These are phyloP conservation scores for Acanthamoeba castellanii DNA, from an alignment of 208 protist species.

Conservation along the genomic window DNA sequence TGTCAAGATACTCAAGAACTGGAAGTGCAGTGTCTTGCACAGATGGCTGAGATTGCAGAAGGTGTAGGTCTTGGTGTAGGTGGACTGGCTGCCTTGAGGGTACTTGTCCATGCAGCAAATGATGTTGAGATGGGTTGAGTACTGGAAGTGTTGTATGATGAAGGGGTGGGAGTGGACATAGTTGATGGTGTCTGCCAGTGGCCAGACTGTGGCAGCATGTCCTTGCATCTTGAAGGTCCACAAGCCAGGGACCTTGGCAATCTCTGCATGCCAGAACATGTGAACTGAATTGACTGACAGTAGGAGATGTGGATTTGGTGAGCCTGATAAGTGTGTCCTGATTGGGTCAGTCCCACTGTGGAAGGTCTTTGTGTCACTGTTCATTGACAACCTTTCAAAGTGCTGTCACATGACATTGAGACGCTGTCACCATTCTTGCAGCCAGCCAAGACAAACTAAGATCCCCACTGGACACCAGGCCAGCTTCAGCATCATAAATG, in stretches of 20 bases:
- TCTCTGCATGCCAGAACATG: not conserved
- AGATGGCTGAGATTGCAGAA: not conserved
- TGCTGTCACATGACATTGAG: too few species aligned
- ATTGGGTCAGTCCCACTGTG: too few species aligned
- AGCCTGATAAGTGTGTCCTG: too few species aligned
- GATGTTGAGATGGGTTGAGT: not conserved
- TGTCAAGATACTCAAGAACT: not conserved
- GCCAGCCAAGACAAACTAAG: too few species aligned
- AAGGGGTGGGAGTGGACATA: not conserved
- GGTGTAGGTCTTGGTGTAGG: not conserved
- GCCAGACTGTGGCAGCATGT: not conserved
- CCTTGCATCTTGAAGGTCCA: not conserved
- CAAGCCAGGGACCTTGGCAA: not conserved
- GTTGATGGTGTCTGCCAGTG: not conserved
- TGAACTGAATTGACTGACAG: too few species aligned
- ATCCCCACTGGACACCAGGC: too few species aligned
- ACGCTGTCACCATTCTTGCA: too few species aligned
- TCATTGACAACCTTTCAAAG: too few species aligned
- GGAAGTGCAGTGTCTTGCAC: not conserved
- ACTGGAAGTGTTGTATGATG: not conserved
- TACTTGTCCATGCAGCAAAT: not conserved
- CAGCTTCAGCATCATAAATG: too few species aligned
- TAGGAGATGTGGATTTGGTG: too few species aligned
- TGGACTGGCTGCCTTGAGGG: not conserved
- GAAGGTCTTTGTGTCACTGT: too few species aligned